Conservation (phyloP, 192 early-diverging fungal genomes). For the Coemansia sp. region DNA sequence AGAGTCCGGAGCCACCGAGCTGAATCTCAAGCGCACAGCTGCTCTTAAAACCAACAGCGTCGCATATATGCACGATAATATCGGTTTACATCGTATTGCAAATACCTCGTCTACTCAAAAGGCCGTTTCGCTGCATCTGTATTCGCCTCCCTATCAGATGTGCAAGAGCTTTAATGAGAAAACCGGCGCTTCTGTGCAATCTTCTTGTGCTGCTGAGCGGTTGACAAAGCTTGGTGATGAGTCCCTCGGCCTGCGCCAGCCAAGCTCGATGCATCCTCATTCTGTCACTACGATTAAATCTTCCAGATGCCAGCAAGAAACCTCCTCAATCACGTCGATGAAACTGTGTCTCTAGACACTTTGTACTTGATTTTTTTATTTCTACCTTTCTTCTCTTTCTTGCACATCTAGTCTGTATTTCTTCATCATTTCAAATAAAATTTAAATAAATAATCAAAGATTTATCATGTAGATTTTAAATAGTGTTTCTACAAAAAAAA, state of each 20-base stretch:
- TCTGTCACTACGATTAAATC: neutral
- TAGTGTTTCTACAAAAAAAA: too few species aligned
- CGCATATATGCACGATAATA: constrained; percentile 86
- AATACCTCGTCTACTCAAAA: constrained; percentile 58
- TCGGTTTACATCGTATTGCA: constrained; percentile 80
- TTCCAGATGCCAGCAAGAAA: neutral
- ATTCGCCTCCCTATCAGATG: constrained; percentile 79
- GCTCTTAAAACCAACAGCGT: constrained; percentile 60
- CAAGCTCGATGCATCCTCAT: neutral
- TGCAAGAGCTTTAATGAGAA: constrained; percentile 82
- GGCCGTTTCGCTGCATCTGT: constrained; percentile 86
- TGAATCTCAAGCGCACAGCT: constrained; percentile 50
- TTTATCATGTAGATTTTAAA: too few species aligned
- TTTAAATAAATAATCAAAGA: too few species aligned
- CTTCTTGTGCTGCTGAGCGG: constrained; percentile 28
- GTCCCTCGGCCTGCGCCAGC: neutral
- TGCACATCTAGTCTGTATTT: too few species aligned
- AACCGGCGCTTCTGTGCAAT: constrained; percentile 54
- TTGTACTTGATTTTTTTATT: constrained; percentile 4
- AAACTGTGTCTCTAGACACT: neutral
- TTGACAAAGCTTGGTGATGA: constrained; percentile 7
- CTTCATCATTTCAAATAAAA: too few species aligned
- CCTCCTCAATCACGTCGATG: constrained; percentile 12
- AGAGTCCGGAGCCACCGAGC: constrained; percentile 1
- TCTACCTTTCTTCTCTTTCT: neutral